Conservation (phyloP, 768 basidiomycete species). For the Hygrophorus russula region DNA sequence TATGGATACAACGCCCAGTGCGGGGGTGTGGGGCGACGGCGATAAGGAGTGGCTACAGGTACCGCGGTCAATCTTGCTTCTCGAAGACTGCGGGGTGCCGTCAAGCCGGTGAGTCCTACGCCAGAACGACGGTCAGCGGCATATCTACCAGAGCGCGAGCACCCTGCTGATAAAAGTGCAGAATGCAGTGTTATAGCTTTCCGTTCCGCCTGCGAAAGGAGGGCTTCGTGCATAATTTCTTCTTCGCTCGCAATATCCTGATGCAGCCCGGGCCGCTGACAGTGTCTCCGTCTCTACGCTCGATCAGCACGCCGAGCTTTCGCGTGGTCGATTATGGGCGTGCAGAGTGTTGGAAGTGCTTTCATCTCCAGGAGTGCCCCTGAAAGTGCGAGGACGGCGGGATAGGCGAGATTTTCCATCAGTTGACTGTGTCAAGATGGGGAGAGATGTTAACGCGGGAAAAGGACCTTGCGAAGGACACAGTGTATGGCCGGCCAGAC, state of each 20-base stretch:
- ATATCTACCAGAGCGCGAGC: too few relatives aligned
- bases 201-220: slow-evolving; percentile 28
- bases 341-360: slow-evolving; percentile 5
- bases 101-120: too few relatives aligned
- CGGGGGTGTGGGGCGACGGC: too few relatives aligned
- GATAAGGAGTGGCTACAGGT: too few relatives aligned
- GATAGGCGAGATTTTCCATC: too few relatives aligned
- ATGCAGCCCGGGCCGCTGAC: slow-evolving; percentile 30
- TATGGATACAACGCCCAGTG: slow-evolving; percentile 34
- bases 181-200: slow-evolving; percentile 19
- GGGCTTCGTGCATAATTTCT: slow-evolving; percentile 28
- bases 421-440: too few relatives aligned
- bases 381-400: too few relatives aligned
- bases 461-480: too few relatives aligned
- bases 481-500: too few relatives aligned
- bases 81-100: slow-evolving; percentile 35
- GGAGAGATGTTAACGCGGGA: too few relatives aligned
- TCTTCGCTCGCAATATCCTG: slow-evolving; percentile 31
- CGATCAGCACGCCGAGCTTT: slow-evolving; percentile 22
- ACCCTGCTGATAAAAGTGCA: slow-evolving; percentile 1
- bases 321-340: slow-evolving; percentile 44
- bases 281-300: slow-evolving; percentile 17
- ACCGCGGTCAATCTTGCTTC: slow-evolving; percentile 31
- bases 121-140: too few relatives aligned
- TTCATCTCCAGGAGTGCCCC: not conserved